phyloP scores from a whole-genome alignment of 2,329 filamentous ascomycete species.

The Trichoderma cornu-damae region DNA sequence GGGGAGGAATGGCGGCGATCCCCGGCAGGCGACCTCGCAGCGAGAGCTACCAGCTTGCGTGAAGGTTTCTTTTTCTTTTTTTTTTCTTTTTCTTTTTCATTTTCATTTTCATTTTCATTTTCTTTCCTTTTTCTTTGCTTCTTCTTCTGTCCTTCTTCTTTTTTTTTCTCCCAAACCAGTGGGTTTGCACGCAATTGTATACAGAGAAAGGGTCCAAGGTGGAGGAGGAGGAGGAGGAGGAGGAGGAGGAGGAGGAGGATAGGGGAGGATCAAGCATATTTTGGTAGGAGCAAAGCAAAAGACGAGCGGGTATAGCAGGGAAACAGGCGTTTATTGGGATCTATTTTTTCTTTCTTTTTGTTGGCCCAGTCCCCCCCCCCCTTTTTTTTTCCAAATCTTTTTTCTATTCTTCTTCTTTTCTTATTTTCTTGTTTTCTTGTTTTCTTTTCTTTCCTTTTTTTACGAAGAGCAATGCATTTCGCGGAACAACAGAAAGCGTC shows the following conservation, averaged over 20 bases:
- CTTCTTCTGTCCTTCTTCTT: too few species aligned
- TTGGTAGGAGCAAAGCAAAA: constrained; percentile 5
- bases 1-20: constrained; percentile 21
- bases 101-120: neutral
- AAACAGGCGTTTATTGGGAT: constrained; percentile 1
- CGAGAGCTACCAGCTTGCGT: constrained; percentile 31
- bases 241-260: too few species aligned
- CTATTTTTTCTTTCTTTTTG: too few species aligned
- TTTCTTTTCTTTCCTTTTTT: neutral
- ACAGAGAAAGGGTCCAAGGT: too few species aligned
- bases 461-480: constrained; percentile 2
- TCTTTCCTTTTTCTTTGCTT: neutral
- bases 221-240: too few species aligned
- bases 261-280: neutral
- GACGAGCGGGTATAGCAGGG: constrained; percentile 9
- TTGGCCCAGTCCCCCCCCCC: too few species aligned
- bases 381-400: too few species aligned
- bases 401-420: neutral
- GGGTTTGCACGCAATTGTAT: neutral
- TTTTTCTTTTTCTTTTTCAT: neutral
- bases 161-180: neutral
- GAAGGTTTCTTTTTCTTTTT: neutral
- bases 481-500: constrained; percentile 16
- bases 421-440: neutral
- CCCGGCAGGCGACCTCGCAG: constrained; percentile 27